A percentile compares a stretch with the other conserved stretches of the same genome.
These are phyloP conservation scores for Magnusiomyces fungicola DNA, from an alignment of 1,139 yeast genomes.

Conservation along the genomic window DNA sequence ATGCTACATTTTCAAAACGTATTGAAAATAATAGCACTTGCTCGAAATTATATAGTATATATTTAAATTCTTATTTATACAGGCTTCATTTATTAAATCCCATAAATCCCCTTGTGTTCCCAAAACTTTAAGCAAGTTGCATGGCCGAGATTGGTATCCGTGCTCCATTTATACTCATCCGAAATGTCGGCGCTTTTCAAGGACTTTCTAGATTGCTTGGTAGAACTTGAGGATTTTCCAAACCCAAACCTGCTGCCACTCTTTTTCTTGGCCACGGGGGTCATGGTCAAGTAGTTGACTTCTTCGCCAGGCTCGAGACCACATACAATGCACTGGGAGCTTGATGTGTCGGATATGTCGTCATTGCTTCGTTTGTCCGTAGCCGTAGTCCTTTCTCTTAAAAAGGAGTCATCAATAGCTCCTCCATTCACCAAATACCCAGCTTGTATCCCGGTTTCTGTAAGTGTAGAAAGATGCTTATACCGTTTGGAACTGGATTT, in stretches of 20 bases:
- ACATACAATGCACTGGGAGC: not conserved
- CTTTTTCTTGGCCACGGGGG: not conserved
- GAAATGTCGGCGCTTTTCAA: not conserved
- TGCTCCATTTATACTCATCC: not conserved
- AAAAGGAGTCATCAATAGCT: not conserved
- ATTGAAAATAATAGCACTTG: no score
- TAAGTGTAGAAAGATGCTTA: not conserved
- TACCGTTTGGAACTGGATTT: not conserved
- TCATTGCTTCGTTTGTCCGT: not conserved
- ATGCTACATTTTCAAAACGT: no score
- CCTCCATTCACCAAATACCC: not conserved
- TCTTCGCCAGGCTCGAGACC: not conserved
- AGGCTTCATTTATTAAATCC: no score
- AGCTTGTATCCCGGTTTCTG: not conserved
- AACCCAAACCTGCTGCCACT: not conserved
- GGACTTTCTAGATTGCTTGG: not conserved
- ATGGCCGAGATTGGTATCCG: slow-evolving; percentile 9
- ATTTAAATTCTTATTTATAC: no score
- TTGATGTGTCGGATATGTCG: not conserved
- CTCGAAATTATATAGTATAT: no score
- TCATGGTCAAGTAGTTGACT: not conserved
- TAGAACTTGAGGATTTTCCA: not conserved
- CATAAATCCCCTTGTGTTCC: slow-evolving; percentile 10
- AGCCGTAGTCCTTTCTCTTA: not conserved
- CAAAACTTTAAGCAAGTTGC: slow-evolving; percentile 14